These are phyloP conservation scores for Lippia alba DNA, from an alignment of 305 asterid species.

Conservation along the genomic window DNA sequence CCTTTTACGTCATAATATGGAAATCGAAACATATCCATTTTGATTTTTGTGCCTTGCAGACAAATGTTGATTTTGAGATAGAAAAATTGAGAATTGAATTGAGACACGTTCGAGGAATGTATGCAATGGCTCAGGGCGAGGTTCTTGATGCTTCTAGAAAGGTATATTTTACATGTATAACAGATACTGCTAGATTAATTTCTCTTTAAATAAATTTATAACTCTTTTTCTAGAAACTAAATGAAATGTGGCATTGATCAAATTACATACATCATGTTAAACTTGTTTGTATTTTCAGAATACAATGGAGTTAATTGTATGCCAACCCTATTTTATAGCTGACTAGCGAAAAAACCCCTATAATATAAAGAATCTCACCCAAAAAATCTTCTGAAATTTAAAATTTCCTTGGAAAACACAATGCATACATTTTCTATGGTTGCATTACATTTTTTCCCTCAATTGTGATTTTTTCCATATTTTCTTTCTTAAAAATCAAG, in stretches of 20 bases:
- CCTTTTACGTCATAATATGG: neutral
- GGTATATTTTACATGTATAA: constrained; percentile 48
- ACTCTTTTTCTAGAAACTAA: too few species aligned
- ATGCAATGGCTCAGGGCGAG: constrained; percentile 80
- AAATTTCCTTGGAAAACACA: too few species aligned
- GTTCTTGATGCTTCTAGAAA: constrained; percentile 80
- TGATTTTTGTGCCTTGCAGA: constrained; percentile 46
- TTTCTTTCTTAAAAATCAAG: too few species aligned
- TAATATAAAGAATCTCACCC: too few species aligned
- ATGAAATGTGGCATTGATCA: constrained; percentile 5
- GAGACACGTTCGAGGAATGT: constrained; percentile 77
- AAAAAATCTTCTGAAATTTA: too few species aligned
- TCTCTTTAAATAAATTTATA: neutral
- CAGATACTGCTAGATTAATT: constrained; percentile 1
- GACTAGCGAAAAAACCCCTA: too few species aligned
- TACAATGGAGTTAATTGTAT: too few species aligned
- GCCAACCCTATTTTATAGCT: too few species aligned
- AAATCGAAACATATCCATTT: neutral
- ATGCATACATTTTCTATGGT: too few species aligned
- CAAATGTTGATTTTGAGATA: constrained; percentile 61
- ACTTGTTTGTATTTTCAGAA: too few species aligned
- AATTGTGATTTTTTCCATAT: too few species aligned
- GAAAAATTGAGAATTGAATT: constrained; percentile 84
- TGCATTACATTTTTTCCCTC: too few species aligned
- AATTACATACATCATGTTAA: neutral